Base-by-base conservation (phyloP, 1,139 yeast genomes). In the Candida sp. region DNA sequence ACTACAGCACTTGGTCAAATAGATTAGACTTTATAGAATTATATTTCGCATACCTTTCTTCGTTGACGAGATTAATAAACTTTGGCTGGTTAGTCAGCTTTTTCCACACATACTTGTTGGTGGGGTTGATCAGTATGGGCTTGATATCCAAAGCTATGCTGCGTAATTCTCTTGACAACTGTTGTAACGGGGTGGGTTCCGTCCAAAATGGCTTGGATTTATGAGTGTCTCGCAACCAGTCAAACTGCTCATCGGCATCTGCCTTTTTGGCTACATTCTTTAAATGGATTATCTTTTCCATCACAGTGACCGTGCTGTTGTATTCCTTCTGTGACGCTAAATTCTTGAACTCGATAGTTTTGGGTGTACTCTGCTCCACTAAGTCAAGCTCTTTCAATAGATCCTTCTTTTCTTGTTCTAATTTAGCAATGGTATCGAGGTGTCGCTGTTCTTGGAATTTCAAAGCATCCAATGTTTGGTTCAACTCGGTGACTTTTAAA, bases 221-320 rank as follows among this genome's bases (percentile, higher is more conserved):
- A 8, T 33, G 23, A 22, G 31, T n/a, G 26, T 22, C 27, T 17
- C 42, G 49, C 17, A 70, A 54, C 73, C 73, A 69, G 12, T 47
- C 23, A 27, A 49, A 51, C 31, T 59, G 43, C 2, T 46, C 33
- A 5, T 49, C 34, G 23, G 46, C 45, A 8, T 52, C 22, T 2
- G 42, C 45, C 8, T 33, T 41, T 41, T 23, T 26, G 12, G 65
- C 65, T 53, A 71, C 55, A 23, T 61, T 63, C 44, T 78, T 62
- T 38, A 80, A 61, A 27, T 70, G 59, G 1, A 66, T 58, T 12
- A 78, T 70, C 57, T 77, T 81, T 48, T 69, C 76, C 3, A 77
- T 54, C 31, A 77, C 57, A 2, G 68, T 63, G 47, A 71, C 51
- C 42, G 68, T 69, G 7, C 65, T 67, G 12, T 66, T 63, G 47